Percentiles rank a stretch among this genome's conserved stretches.
phyloP scores from a whole-genome alignment of 2,329 filamentous ascomycete species.

The Beauveria sp. region DNA sequence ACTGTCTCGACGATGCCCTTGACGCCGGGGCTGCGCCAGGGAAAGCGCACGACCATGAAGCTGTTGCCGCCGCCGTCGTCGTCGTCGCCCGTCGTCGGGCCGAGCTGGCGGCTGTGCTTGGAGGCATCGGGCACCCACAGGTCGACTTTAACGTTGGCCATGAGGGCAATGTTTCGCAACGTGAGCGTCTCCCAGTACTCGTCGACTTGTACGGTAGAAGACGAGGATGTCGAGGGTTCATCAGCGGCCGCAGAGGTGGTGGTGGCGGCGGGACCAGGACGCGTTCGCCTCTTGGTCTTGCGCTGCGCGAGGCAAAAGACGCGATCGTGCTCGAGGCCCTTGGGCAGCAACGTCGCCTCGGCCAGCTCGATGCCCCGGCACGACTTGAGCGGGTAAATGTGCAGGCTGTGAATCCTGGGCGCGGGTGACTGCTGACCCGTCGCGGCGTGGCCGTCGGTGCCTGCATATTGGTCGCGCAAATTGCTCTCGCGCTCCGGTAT shows the following conservation, averaged over 20 bases:
- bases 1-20: conserved; percentile 37
- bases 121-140: conserved; percentile 61
- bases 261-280: conserved; percentile 1
- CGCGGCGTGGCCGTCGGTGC: not conserved
- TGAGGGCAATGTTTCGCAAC: conserved; percentile 57
- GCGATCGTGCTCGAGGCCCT: conserved; percentile 71
- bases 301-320: conserved; percentile 76
- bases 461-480: conserved; percentile 20
- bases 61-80: not conserved
- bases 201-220: not conserved
- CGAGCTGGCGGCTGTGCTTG: conserved; percentile 43
- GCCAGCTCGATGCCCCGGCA: conserved; percentile 70
- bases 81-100: conserved; percentile 28
- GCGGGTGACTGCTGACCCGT: conserved; percentile 14
- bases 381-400: conserved; percentile 78
- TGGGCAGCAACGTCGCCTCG: conserved; percentile 53
- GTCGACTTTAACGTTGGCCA: conserved; percentile 62
- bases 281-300: conserved; percentile 19
- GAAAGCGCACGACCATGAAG: conserved; percentile 61
- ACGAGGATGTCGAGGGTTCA: not conserved
- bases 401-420: conserved; percentile 51
- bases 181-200: conserved; percentile 62
- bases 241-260: not conserved
- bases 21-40: conserved; percentile 46
- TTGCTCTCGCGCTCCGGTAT: conserved; percentile 31